Conservation (phyloP, 2,329 filamentous ascomycete species). For the Parasarocladium wereldwijsianum region DNA sequence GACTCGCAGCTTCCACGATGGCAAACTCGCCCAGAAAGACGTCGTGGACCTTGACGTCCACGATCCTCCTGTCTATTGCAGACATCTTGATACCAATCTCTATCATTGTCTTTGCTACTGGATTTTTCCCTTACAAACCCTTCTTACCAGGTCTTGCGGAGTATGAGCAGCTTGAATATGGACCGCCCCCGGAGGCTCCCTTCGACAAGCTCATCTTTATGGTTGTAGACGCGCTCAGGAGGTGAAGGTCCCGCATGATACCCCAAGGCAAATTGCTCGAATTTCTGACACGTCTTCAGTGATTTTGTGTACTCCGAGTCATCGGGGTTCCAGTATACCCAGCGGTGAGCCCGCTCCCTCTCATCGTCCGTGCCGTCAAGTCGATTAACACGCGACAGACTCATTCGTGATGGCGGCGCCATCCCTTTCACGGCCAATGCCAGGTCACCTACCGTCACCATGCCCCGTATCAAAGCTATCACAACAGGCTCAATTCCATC, state of each 20-base stretch:
- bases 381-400: no score
- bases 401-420: slow-evolving; percentile 71
- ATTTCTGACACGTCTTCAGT: slow-evolving; percentile 27
- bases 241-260: slow-evolving; percentile 30
- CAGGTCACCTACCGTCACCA: slow-evolving; percentile 92
- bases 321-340: slow-evolving; percentile 78
- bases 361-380: neutral
- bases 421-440: slow-evolving; percentile 93
- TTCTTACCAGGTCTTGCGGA: slow-evolving; percentile 73
- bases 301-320: slow-evolving; percentile 79
- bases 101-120: slow-evolving; percentile 64
- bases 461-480: slow-evolving; percentile 94
- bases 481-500: slow-evolving; percentile 97
- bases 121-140: slow-evolving; percentile 97
- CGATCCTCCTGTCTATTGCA: slow-evolving; percentile 42
- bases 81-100: slow-evolving; percentile 68
- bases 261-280: neutral
- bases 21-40: no score
- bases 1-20: no score
- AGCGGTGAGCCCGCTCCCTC: slow-evolving; percentile 46
- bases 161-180: slow-evolving; percentile 43
- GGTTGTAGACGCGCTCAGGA: slow-evolving; percentile 90
- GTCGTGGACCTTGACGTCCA: slow-evolving; percentile 7
- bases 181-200: slow-evolving; percentile 43
- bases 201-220: slow-evolving; percentile 93